A percentile compares a stretch with the other conserved stretches of the same genome.
Conservation (phyloP, 345 rosid genomes). For the Heritiera fomes region DNA sequence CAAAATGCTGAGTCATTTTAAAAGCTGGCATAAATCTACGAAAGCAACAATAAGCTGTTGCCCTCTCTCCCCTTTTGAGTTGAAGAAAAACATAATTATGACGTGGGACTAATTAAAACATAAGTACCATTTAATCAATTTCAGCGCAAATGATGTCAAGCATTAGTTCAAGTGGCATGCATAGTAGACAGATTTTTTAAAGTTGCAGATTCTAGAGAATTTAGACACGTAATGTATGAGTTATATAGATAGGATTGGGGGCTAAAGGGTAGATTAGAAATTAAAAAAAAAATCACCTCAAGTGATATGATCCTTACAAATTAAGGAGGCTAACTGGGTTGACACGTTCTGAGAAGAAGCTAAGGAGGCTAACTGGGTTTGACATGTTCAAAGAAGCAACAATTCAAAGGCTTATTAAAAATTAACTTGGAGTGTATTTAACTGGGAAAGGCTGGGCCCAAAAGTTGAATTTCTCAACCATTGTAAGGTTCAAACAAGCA, state of each 20-base stretch:
- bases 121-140: neutral
- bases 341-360: neutral
- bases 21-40: neutral
- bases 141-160: neutral
- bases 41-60: neutral
- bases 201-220: too few species aligned
- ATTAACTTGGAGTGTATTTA: neutral
- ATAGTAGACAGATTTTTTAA: too few species aligned
- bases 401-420: neutral
- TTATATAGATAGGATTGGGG: too few species aligned
- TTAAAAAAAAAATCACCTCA: too few species aligned
- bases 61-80: neutral
- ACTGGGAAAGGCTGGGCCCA: neutral
- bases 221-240: too few species aligned
- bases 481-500: neutral
- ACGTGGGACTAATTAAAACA: neutral
- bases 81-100: neutral
- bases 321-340: neutral
- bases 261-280: too few species aligned
- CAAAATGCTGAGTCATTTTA: neutral
- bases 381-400: neutral
- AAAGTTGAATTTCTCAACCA: constrained; percentile 12
- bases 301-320: neutral
- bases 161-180: too few species aligned
- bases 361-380: neutral